phyloP scores from a whole-genome alignment of 257 asterid species.

The Linaria vulgaris region DNA sequence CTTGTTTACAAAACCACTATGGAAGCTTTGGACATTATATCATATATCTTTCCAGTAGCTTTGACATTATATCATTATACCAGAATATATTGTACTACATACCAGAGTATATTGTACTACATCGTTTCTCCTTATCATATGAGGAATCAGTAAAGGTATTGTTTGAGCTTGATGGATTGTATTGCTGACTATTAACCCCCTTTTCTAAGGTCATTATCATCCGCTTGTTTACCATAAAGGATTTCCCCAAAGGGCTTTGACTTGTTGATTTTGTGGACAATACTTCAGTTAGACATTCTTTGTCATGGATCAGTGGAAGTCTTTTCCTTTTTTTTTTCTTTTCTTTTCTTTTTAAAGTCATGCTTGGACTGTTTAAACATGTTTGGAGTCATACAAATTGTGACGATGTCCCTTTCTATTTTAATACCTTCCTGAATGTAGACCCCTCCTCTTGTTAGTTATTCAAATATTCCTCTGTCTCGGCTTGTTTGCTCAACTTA shows the following conservation, averaged over 20 bases:
- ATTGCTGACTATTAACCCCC: neutral
- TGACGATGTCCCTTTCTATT: no score
- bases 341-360: no score
- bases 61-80: neutral
- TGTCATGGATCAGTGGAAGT: no score
- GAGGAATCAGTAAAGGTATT: constrained; percentile 12
- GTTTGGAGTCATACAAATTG: no score
- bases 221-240: neutral
- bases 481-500: neutral
- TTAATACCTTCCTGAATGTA: neutral
- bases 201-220: neutral
- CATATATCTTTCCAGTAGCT: neutral
- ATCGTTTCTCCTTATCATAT: neutral
- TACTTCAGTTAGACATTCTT: no score
- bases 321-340: no score
- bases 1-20: constrained; percentile 3
- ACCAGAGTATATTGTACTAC: neutral
- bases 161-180: neutral
- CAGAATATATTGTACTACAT: neutral
- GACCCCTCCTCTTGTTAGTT: neutral
- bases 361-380: no score
- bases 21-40: neutral
- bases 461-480: neutral
- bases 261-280: neutral
- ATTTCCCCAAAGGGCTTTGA: constrained; percentile 5